These are phyloP conservation scores for Aspergillus diversus DNA, from an alignment of 495 filamentous ascomycete species.

Conservation along the genomic window DNA sequence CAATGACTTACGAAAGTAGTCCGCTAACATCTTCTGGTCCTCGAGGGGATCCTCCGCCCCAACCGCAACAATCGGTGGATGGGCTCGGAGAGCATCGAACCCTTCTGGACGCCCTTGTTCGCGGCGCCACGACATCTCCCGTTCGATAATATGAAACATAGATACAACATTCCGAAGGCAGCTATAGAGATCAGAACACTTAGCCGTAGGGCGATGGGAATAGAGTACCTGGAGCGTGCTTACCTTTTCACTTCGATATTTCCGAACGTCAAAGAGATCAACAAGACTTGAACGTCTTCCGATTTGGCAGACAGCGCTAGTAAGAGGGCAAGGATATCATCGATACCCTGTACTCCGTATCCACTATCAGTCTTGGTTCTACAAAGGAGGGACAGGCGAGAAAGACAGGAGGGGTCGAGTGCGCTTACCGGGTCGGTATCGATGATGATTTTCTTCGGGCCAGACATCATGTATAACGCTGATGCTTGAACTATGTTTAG, in stretches of 20 bases:
- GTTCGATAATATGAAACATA: conserved; percentile 90
- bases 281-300: conserved; percentile 83
- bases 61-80: conserved; percentile 81
- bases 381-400: background rate
- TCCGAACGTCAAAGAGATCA: conserved; percentile 91
- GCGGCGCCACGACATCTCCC: conserved; percentile 83
- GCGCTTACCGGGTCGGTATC: conserved; percentile 81
- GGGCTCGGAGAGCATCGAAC: conserved; percentile 67
- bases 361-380: background rate
- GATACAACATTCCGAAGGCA: conserved; percentile 89
- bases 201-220: background rate
- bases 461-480: conserved; percentile 13
- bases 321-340: conserved; percentile 86
- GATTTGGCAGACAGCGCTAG: conserved; percentile 81
- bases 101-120: conserved; percentile 64
- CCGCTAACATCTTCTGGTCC: conserved; percentile 79
- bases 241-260: conserved; percentile 85
- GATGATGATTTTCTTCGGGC: conserved; percentile 77
- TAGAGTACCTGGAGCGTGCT: background rate
- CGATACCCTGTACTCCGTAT: conserved; percentile 81
- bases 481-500: background rate
- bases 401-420: background rate
- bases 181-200: conserved; percentile 42
- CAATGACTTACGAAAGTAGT: conserved; percentile 80
- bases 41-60: conserved; percentile 85